Percentiles rank a stretch among this genome's conserved stretches.
phyloP scores from a whole-genome alignment of 2,329 filamentous ascomycete species.

The Tolypocladium sp. region DNA sequence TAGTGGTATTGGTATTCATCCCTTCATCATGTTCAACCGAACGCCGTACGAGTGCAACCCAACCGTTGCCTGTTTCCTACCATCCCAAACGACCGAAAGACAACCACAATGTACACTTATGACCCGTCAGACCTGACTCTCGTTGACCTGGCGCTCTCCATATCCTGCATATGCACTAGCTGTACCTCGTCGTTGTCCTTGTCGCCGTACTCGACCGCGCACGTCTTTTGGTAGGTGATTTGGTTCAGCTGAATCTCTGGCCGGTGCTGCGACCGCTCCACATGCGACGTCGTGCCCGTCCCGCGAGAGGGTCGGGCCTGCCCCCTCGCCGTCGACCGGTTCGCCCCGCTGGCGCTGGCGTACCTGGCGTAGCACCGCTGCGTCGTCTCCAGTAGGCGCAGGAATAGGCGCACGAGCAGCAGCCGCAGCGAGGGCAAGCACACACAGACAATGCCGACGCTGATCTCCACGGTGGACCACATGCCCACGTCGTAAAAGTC shows the following conservation, averaged over 20 bases:
- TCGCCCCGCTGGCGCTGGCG: slow-evolving; percentile 6
- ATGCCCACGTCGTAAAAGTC: slow-evolving; percentile 19
- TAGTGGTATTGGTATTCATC: not conserved
- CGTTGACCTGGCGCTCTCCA: not conserved
- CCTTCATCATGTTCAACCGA: not conserved
- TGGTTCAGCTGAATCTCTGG: slow-evolving; percentile 12
- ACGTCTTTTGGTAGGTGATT: slow-evolving; percentile 24
- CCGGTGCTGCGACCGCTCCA: slow-evolving; percentile 9
- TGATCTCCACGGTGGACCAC: slow-evolving; percentile 29
- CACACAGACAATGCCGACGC: slow-evolving; percentile 27
- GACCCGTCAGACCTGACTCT: not conserved
- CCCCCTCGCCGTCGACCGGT: slow-evolving; percentile 3
- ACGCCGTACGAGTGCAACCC: not conserved
- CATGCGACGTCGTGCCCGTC: slow-evolving; percentile 13
- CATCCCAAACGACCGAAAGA: not conserved
- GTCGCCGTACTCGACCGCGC: slow-evolving; percentile 21
- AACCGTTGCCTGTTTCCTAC: not conserved
- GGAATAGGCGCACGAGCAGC: slow-evolving; percentile 27
- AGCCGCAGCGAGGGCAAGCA: slow-evolving; percentile 27
- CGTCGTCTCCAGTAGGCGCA: slow-evolving; percentile 19
- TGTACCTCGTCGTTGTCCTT: slow-evolving; percentile 19
- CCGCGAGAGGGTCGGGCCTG: slow-evolving; percentile 8
- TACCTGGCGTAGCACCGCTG: slow-evolving; percentile 18
- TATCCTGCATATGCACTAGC: slow-evolving; percentile 19
- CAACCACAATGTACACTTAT: not conserved